Evolutionary conservation across 2,329 filamentous ascomycete genomes (phyloP).

Genomic region (Nannizzia gypsea): DNA sequence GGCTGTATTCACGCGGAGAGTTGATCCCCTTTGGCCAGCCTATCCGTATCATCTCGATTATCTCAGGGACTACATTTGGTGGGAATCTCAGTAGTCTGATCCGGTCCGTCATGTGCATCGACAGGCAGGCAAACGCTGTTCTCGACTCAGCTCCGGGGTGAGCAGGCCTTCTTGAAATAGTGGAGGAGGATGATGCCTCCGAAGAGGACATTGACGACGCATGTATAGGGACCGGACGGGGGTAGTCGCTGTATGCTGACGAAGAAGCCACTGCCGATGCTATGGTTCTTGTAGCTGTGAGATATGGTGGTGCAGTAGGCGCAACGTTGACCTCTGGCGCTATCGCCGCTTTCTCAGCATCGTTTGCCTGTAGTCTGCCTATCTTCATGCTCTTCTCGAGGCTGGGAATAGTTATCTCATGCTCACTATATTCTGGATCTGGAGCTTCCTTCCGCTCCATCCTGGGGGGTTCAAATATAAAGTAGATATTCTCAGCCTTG

Average conservation of each 20-base stretch:
- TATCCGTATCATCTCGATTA: constrained; percentile 4
- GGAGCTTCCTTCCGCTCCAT: background rate
- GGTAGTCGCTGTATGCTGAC: background rate
- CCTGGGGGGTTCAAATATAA: background rate
- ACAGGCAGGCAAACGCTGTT: constrained; percentile 21
- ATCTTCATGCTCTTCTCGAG: background rate
- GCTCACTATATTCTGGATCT: background rate
- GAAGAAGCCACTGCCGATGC: background rate
- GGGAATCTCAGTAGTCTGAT: constrained; percentile 30
- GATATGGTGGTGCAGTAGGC: background rate
- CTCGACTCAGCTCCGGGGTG: background rate
- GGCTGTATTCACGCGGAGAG: constrained; percentile 21
- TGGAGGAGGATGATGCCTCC: background rate
- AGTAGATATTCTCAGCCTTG: background rate
- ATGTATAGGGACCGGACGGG: background rate
- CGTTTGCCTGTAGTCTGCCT: background rate
- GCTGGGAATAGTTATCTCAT: background rate
- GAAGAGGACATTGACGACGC: background rate
- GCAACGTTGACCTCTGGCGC: background rate
- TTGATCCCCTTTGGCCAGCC: constrained; percentile 1
- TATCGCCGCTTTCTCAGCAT: background rate
- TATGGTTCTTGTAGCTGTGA: background rate
- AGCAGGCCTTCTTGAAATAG: background rate
- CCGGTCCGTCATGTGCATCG: constrained; percentile 22
- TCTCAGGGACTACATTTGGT: constrained; percentile 15